These are phyloP conservation scores for Pythium graminicola DNA, from an alignment of 352 stramenopile genomes.

Conservation along the genomic window DNA sequence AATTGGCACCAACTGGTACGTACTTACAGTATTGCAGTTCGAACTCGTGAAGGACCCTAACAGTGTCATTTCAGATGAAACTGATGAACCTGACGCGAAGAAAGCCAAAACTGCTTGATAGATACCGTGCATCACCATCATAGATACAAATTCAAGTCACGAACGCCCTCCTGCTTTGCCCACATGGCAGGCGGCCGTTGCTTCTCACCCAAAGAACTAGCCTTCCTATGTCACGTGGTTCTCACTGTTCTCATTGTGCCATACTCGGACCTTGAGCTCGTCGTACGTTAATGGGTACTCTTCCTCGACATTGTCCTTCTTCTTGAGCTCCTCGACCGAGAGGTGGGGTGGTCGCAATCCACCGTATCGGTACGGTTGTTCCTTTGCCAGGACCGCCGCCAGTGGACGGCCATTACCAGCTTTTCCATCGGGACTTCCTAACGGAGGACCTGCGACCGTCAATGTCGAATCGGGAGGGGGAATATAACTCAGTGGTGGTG, in stretches of 20 bases:
- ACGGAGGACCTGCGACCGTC: neutral
- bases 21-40: slow-evolving; percentile 5
- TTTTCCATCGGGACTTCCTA: slow-evolving; percentile 6
- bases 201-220: too few species aligned
- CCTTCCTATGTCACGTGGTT: slow-evolving; percentile 2
- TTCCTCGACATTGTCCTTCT: slow-evolving; percentile 81
- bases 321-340: slow-evolving; percentile 70
- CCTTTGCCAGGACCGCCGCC: slow-evolving; percentile 41
- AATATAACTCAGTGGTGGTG: slow-evolving; percentile 20
- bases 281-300: slow-evolving; percentile 84
- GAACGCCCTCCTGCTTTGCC: too few species aligned
- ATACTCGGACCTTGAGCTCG: slow-evolving; percentile 81
- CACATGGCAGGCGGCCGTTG: too few species aligned
- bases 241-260: slow-evolving; percentile 41
- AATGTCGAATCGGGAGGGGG: slow-evolving; percentile 6
- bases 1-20: slow-evolving; percentile 19
- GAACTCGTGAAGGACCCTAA: neutral
- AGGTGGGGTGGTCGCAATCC: slow-evolving; percentile 57
- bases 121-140: neutral
- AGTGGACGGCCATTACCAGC: slow-evolving; percentile 22
- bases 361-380: slow-evolving; percentile 68
- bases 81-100: slow-evolving; percentile 62
- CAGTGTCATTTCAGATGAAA: slow-evolving; percentile 22
- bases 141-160: too few species aligned
- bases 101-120: slow-evolving; percentile 63